Percentiles rank a stretch among this genome's conserved stretches.
phyloP scores from a whole-genome alignment of 2,329 filamentous ascomycete genomes.

The Sarocladium strictum region DNA sequence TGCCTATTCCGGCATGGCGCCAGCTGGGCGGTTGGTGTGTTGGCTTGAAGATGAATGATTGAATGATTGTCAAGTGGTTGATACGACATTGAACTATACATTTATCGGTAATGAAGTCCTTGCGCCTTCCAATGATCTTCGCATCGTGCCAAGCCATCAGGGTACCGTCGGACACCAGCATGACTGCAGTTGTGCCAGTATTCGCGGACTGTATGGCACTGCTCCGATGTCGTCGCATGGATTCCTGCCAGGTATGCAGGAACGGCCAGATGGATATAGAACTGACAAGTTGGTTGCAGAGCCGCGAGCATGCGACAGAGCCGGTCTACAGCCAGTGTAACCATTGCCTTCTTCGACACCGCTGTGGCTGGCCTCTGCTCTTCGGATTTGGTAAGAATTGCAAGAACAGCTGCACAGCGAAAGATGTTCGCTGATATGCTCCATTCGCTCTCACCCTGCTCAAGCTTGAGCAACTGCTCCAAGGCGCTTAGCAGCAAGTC shows the following conservation, averaged over 20 bases:
- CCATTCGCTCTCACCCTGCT: slow-evolving; percentile 15
- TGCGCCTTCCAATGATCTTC: slow-evolving; percentile 25
- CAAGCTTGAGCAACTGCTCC: slow-evolving; percentile 18
- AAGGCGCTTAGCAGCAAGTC: slow-evolving; percentile 17
- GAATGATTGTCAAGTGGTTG: too few relatives aligned
- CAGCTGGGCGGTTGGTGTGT: too few relatives aligned
- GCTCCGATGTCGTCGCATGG: slow-evolving; percentile 22
- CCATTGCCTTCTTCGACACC: neutral
- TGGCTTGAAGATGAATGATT: too few relatives aligned
- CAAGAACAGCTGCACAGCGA: slow-evolving; percentile 29
- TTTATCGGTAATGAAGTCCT: slow-evolving; percentile 14
- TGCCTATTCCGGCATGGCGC: slow-evolving; percentile 18
- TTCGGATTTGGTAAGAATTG: slow-evolving; percentile 16
- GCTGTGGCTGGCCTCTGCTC: neutral
- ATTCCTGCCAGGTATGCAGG: slow-evolving; percentile 31
- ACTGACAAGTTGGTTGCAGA: slow-evolving; percentile 25
- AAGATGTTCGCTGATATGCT: slow-evolving; percentile 19
- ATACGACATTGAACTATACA: too few relatives aligned
- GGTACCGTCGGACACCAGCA: slow-evolving; percentile 31
- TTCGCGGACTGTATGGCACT: slow-evolving; percentile 27
- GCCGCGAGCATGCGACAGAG: slow-evolving; percentile 27
- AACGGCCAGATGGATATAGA: slow-evolving; percentile 33
- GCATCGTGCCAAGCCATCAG: slow-evolving; percentile 21
- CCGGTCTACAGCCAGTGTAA: slow-evolving; percentile 22
- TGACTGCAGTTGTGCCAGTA: slow-evolving; percentile 33